Base-by-base conservation (phyloP, 2,329 filamentous ascomycete species). In the Diaporthe aspalathi region DNA sequence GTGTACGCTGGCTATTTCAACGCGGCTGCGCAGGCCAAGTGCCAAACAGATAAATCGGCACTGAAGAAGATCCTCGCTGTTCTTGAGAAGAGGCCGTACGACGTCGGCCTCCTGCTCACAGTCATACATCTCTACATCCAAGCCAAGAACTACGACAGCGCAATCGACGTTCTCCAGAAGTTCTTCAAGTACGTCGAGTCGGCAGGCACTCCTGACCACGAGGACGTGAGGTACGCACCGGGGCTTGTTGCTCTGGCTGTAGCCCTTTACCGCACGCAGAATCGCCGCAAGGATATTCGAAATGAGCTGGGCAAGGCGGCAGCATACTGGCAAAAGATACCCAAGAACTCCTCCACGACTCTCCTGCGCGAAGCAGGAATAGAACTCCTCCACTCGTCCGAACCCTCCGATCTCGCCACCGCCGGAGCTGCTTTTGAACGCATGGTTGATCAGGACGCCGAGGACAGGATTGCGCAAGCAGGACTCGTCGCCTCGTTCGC, bases 401-500 rank as follows among this genome's bases (percentile, higher is more conserved):
- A 91, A 60, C 79, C 85, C 0, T 87, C 91, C 20, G 93, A 97
- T 75, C 83, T 94, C 32, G 81, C 86, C 17, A 85, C 90, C 0
- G 95, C 96, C 0, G 90, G 90, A 3, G 88, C 92, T n/a, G 91
- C 96, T 9, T 98, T 98, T 81, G 87, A 89, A 66, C 88, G 88
- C 60, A 86, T 98, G 16, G 88, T 92, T 74, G 82, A 88, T 2
- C 86, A 90, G 71, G 87, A 94, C 52, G 84, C 87, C n/a, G 84
- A 84, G 49, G 93, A 97, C 76, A 87, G 87, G 40, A 87, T 92
- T 68, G 91, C 93, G 1, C 88, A 90, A 20, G 94, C 94, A 11
- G 96, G 96, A 1, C 89, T 96, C n/a, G 89, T 98, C 9, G 96
- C 96, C 3, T 92, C 94, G 12, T 90, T 93, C 76, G 92, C 93